Evolutionary conservation across 1,284 basidiomycete genomes (phyloP).

Genomic region (Testicularia cyperi): DNA sequence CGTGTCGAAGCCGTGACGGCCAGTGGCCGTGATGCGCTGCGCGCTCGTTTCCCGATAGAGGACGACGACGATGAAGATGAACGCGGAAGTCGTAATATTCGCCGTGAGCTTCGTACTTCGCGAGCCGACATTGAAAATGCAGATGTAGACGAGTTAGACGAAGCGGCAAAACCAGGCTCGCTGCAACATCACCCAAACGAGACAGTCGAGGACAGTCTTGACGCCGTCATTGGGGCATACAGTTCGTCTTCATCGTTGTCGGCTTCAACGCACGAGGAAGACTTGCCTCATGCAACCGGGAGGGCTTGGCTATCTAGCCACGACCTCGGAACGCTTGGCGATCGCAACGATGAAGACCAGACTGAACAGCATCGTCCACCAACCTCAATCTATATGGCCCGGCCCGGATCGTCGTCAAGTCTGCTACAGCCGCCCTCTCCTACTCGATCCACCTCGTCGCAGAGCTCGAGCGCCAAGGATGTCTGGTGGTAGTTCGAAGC

Average conservation of each 20-base stretch:
- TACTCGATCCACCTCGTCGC: background rate
- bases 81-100: no score
- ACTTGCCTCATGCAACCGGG: background rate
- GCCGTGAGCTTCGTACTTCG: no score
- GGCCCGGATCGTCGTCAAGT: background rate
- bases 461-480: background rate
- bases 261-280: background rate
- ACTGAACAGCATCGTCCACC: no score
- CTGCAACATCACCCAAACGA: background rate
- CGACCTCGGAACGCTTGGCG: background rate
- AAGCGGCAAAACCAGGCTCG: background rate
- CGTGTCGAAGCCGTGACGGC: background rate
- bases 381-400: no score
- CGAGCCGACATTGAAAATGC: background rate
- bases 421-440: background rate
- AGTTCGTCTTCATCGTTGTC: background rate
- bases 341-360: no score
- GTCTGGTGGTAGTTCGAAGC: constrained; percentile 3
- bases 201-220: background rate
- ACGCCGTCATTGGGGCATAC: background rate
- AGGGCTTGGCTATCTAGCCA: background rate
- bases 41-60: constrained; percentile 16
- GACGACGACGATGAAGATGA: constrained; percentile 11
- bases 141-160: constrained; percentile 7
- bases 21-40: background rate